These are phyloP conservation scores for Agrostemma githago DNA, from an alignment of 148 eudicot species.

Conservation along the genomic window DNA sequence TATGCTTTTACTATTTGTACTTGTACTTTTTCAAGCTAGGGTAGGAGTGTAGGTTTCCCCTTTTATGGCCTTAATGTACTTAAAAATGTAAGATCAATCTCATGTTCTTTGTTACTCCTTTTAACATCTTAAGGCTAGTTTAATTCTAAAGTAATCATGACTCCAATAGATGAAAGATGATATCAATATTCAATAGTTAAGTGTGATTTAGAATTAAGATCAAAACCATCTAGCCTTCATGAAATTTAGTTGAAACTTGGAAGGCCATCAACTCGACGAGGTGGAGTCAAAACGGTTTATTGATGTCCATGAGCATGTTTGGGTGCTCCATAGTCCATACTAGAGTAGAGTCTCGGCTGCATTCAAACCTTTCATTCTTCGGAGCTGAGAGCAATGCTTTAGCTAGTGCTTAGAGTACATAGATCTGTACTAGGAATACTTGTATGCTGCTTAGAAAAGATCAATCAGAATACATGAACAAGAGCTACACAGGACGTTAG, in stretches of 20 bases:
- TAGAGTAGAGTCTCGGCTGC: neutral
- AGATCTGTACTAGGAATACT: no score
- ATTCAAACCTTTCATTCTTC: neutral
- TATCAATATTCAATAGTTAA: neutral
- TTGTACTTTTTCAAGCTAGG: neutral
- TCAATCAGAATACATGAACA: neutral
- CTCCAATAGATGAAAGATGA: neutral
- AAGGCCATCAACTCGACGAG: no score
- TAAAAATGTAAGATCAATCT: neutral
- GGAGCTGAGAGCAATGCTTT: neutral
- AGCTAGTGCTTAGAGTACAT: neutral
- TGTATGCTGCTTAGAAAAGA: neutral
- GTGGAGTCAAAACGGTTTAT: neutral
- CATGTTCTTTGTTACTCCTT: neutral
- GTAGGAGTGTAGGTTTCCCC: neutral
- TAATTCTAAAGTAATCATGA: neutral
- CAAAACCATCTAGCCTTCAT: neutral
- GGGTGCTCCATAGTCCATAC: neutral
- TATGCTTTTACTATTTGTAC: neutral
- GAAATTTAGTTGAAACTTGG: neutral
- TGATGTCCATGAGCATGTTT: neutral
- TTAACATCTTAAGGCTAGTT: neutral
- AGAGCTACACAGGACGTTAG: neutral
- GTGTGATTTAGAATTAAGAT: neutral
- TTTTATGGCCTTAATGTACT: neutral